phyloP scores from a whole-genome alignment of 2,329 filamentous ascomycete genomes.

The Diaporthe longicolla region DNA sequence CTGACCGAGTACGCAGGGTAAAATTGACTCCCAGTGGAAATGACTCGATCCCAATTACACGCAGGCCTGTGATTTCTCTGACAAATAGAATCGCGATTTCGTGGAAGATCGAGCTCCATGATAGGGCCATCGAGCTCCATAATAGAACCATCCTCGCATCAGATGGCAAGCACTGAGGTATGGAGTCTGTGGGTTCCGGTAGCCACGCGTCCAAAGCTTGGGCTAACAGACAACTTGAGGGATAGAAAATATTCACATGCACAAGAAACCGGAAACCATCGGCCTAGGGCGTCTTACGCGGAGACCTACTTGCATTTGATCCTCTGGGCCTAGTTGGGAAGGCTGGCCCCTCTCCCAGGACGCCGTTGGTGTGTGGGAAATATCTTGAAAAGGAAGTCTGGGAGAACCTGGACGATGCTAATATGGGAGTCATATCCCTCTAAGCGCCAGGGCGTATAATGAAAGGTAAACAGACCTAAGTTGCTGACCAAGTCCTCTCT shows the following conservation, averaged over 20 bases:
- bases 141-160: too few relatives aligned
- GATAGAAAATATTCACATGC: background rate
- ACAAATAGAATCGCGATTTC: background rate
- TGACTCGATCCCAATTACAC: background rate
- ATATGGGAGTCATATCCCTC: background rate
- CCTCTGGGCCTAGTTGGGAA: too few relatives aligned
- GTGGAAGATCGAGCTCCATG: too few relatives aligned
- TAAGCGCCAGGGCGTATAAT: too few relatives aligned
- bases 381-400: too few relatives aligned
- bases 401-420: background rate
- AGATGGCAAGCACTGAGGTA: background rate
- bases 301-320: background rate
- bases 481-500: too few relatives aligned
- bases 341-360: too few relatives aligned
- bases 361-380: too few relatives aligned
- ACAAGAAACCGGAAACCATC: background rate
- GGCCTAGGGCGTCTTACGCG: background rate
- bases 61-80: conserved; percentile 7
- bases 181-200: background rate
- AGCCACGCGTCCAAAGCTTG: background rate
- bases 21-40: background rate
- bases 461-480: too few relatives aligned
- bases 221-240: background rate
- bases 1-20: background rate
- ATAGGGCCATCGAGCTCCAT: too few relatives aligned